Evolutionary conservation across 495 filamentous ascomycete genomes (phyloP).

Genomic region (Podospora anserina): DNA sequence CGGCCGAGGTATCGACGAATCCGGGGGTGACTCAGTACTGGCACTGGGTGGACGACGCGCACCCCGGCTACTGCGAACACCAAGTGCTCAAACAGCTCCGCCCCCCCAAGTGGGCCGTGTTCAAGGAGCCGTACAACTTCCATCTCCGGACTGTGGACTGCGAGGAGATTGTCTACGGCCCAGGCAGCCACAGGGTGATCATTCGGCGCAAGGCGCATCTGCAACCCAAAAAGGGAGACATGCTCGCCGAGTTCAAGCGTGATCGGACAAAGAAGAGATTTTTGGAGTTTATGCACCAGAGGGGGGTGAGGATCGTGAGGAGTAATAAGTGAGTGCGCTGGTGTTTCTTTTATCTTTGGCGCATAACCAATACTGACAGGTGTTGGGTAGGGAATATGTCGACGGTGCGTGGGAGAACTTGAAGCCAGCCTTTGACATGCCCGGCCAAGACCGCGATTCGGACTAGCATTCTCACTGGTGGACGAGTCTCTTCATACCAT

Average conservation of each 20-base stretch:
- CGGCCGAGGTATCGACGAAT: constrained; percentile 36
- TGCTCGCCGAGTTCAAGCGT: constrained; percentile 45
- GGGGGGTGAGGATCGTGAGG: constrained; percentile 40
- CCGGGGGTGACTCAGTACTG: constrained; percentile 48
- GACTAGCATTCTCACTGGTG: not conserved
- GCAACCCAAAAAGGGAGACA: constrained; percentile 28
- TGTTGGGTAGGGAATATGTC: constrained; percentile 11
- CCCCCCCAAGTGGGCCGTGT: constrained; percentile 44
- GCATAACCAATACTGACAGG: not conserved
- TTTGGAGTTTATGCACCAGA: constrained; percentile 37
- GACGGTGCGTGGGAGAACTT: constrained; percentile 7
- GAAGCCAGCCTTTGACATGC: not conserved
- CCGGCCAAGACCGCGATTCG: not conserved
- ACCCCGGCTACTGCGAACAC: constrained; percentile 36
- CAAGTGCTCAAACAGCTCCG: constrained; percentile 44
- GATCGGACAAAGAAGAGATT: constrained; percentile 47
- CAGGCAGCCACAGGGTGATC: constrained; percentile 31
- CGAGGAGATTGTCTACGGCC: constrained; percentile 36
- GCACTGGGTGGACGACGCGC: constrained; percentile 36
- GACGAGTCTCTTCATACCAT: too few species aligned
- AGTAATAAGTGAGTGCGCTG: constrained; percentile 29
- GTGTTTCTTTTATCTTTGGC: not conserved
- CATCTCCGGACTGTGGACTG: constrained; percentile 39
- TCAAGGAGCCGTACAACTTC: constrained; percentile 47
- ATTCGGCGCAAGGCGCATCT: constrained; percentile 28